These are phyloP conservation scores for Aspergillus tubingensis DNA, from an alignment of 2,329 filamentous ascomycete genomes.

Conservation along the genomic window DNA sequence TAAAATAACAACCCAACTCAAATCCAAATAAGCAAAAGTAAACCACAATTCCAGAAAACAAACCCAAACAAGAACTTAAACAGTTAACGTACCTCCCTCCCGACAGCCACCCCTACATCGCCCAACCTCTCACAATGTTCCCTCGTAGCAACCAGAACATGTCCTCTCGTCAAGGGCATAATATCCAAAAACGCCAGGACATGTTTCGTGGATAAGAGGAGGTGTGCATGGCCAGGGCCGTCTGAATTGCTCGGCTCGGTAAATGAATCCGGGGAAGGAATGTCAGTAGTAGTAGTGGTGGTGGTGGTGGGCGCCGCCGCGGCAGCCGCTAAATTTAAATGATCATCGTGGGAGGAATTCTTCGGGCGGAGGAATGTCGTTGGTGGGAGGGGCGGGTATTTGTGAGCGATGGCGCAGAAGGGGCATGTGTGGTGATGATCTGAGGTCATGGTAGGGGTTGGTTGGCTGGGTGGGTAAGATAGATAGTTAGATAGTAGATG, in stretches of 20 bases:
- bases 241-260: constrained; percentile 4
- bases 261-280: background rate
- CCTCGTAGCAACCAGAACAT: constrained; percentile 79
- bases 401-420: constrained; percentile 59
- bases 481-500: background rate
- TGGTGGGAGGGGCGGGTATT: constrained; percentile 48
- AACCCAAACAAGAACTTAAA: background rate
- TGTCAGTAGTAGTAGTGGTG: background rate
- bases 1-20: no score
- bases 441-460: background rate
- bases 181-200: constrained; percentile 92
- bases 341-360: background rate
- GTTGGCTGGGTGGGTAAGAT: background rate
- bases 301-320: background rate
- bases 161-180: constrained; percentile 78
- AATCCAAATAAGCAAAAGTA: background rate
- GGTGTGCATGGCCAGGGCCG: constrained; percentile 35
- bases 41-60: background rate
- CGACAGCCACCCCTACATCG: constrained; percentile 65
- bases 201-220: constrained; percentile 75
- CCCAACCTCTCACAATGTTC: constrained; percentile 75
- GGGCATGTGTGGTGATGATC: constrained; percentile 45
- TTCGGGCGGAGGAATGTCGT: constrained; percentile 22
- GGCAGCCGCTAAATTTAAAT: constrained; percentile 23
- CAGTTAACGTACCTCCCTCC: constrained; percentile 64